These are phyloP conservation scores for Schizopora paradoxa DNA, from an alignment of 1,284 basidiomycete species.

Conservation along the genomic window DNA sequence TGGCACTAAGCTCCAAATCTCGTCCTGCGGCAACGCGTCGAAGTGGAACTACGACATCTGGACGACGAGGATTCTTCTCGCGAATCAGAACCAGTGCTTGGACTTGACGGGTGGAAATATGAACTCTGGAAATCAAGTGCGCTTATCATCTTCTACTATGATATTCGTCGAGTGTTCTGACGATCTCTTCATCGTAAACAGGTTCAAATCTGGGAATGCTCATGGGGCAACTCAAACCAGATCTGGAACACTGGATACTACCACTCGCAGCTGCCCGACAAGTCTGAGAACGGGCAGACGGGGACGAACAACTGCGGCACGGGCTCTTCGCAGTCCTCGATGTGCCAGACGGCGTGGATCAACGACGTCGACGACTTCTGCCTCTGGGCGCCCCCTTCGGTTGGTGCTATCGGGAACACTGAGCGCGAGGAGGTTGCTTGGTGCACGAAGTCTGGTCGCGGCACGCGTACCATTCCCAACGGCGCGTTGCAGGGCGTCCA, in stretches of 20 bases:
- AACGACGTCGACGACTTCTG: conserved; percentile 34
- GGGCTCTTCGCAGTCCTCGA: conserved; percentile 38
- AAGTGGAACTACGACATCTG: conserved; percentile 33
- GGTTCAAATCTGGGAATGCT: conserved; percentile 42
- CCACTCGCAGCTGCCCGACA: conserved; percentile 33
- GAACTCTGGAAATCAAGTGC: conserved; percentile 36
- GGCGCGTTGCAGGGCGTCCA: conserved; percentile 40
- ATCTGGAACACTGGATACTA: conserved; percentile 47
- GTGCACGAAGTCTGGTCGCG: conserved; percentile 45
- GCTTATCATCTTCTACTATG: not conserved
- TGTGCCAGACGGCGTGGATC: conserved; percentile 53
- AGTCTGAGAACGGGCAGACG: conserved; percentile 46
- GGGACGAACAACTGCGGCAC: conserved; percentile 57
- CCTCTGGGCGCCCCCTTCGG: conserved; percentile 32
- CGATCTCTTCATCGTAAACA: too few species aligned
- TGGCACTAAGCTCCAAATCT: conserved; percentile 44
- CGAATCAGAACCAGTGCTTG: conserved; percentile 41
- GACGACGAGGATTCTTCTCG: conserved; percentile 24
- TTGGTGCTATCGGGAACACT: conserved; percentile 39
- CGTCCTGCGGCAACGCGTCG: conserved; percentile 40
- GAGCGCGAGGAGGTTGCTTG: conserved; percentile 46
- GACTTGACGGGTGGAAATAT: conserved; percentile 39
- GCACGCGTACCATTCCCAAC: conserved; percentile 41
- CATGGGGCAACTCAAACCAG: conserved; percentile 37
- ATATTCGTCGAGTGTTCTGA: not conserved